Percentiles rank a stretch among this genome's conserved stretches.
phyloP scores from a whole-genome alignment of 1,139 yeast species.

The Zygotorulaspora mrakii region DNA sequence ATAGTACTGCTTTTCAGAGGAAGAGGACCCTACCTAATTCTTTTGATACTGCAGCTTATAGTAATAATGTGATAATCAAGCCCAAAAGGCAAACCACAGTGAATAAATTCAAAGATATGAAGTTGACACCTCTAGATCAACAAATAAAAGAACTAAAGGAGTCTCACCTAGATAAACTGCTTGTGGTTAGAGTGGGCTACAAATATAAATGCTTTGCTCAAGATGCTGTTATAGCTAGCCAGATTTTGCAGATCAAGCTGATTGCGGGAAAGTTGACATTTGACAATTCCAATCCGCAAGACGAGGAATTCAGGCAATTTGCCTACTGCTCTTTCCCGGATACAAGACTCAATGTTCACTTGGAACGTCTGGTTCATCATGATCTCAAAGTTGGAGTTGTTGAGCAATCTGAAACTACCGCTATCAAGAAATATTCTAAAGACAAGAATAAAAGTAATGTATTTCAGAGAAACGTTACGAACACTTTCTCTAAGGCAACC shows the following conservation, averaged over 20 bases:
- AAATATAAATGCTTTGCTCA: conserved; percentile 81
- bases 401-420: conserved; percentile 79
- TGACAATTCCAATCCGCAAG: conserved; percentile 45
- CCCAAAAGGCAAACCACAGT: not conserved
- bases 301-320: conserved; percentile 51
- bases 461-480: conserved; percentile 65
- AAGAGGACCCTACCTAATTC: conserved; percentile 8
- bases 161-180: conserved; percentile 57
- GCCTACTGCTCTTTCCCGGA: conserved; percentile 88
- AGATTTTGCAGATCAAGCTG: conserved; percentile 63
- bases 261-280: conserved; percentile 60
- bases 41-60: conserved; percentile 1
- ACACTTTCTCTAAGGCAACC: conserved; percentile 80
- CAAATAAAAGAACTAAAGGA: conserved; percentile 67
- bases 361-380: conserved; percentile 58
- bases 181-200: conserved; percentile 87
- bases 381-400: conserved; percentile 84
- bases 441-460: conserved; percentile 41
- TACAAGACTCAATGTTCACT: conserved; percentile 64
- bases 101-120: conserved; percentile 3
- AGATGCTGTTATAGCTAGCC: conserved; percentile 71
- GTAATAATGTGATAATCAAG: not conserved
- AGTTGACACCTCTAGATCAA: conserved; percentile 72
- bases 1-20: too few relatives aligned
- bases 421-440: conserved; percentile 50